Evolutionary conservation across 176 grass and related monocot genomes (phyloP), one percentile per base, ranked within the genome.

Genomic region (Carex cristatella): DNA sequence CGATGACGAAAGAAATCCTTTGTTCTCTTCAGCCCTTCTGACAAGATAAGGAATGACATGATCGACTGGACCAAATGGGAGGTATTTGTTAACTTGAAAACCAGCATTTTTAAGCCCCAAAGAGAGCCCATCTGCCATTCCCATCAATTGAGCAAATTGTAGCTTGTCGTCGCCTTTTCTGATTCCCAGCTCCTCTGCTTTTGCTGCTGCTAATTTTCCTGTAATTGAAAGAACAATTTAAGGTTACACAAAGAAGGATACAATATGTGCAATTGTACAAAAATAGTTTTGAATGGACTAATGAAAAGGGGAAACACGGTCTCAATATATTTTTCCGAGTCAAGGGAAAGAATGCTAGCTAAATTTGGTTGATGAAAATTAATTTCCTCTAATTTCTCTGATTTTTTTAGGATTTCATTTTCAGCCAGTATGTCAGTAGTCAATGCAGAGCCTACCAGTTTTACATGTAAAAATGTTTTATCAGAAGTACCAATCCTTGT

Each of bases 91-190:
- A 6, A 99, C 97, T 62, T 92, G 88, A 77, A 96, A 99, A 2
- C 93, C 93, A 10, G 93, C 93, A 84, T 96, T 96, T 49, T 86
- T 92, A 23, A 99, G 97, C 10, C 87, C 62, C 8, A 94, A 75
- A 37, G 97, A 96, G 0, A 96, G 90, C 62, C 93, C 93, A 68
- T 99, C 91, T 18, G 97, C 97, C 97, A 99, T 99, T 66, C 97
- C 97, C 93, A 94, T 96, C 58, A 99, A 84, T 88, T 99, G 97
- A 16, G 93, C 93, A 87, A 99, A 99, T 85, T 96, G 91, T 80
- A 99, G 87, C 38, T 87, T 92, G 5, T 82, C 80, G 85, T 92
- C 88, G 0, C 82, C 87, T 84, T 84, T 94, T 1, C 66, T 3
- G 13, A 99, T 89, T 30, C 93, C 93, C 0, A 96, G 81, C 86